phyloP scores from a whole-genome alignment of 441 rosid genomes.

The Adansonia gregorii region DNA sequence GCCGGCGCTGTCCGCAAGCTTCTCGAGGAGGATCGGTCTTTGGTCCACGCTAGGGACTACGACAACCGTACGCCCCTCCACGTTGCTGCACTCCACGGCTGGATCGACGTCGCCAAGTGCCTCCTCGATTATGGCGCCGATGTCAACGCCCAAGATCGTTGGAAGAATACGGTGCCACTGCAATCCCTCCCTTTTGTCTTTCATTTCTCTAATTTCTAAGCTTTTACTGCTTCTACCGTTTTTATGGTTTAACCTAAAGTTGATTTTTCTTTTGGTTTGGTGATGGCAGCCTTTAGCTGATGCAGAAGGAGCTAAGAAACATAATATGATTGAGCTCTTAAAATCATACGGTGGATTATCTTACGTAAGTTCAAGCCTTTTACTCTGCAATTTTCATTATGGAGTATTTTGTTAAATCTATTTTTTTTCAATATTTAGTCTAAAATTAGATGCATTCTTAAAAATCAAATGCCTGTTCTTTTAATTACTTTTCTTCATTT shows the following conservation, averaged over 20 bases:
- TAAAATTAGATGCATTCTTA: background rate
- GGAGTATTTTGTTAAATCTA: background rate
- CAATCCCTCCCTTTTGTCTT: background rate
- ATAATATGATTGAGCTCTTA: slow-evolving; percentile 71
- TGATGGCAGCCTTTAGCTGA: slow-evolving; percentile 85
- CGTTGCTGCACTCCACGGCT: slow-evolving; percentile 95
- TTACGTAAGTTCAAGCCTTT: slow-evolving; percentile 58
- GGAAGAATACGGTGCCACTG: slow-evolving; percentile 85
- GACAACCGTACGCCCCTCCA: slow-evolving; percentile 93
- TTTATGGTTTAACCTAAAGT: background rate
- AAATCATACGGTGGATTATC: slow-evolving; percentile 85
- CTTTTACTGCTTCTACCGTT: background rate
- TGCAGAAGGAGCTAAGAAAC: slow-evolving; percentile 96
- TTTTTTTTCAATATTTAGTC: background rate
- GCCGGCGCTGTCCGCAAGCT: slow-evolving; percentile 80
- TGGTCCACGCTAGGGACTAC: slow-evolving; percentile 91
- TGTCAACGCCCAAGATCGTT: slow-evolving; percentile 97
- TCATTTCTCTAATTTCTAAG: too few relatives aligned
- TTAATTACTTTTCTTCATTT: background rate
- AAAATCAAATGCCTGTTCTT: background rate
- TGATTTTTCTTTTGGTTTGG: background rate
- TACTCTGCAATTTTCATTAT: slow-evolving; percentile 2
- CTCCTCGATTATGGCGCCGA: slow-evolving; percentile 88
- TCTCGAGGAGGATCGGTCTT: slow-evolving; percentile 81
- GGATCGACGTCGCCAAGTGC: slow-evolving; percentile 87